Conservation (phyloP, 805 yeast genomes). For the Lachancea sp. region DNA sequence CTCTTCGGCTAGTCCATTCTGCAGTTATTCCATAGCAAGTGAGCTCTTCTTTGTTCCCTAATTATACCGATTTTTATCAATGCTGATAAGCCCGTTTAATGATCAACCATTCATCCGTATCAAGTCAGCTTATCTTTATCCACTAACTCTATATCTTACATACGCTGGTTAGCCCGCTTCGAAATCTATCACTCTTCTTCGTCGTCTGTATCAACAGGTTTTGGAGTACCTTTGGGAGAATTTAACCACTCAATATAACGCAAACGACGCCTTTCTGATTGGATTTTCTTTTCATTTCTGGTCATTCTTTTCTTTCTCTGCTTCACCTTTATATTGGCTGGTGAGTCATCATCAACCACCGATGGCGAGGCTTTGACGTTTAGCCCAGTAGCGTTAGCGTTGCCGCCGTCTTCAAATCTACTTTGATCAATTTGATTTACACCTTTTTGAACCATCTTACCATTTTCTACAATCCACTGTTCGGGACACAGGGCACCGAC, state of each 20-base stretch:
- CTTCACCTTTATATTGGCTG: constrained; percentile 91
- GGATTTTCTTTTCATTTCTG: constrained; percentile 87
- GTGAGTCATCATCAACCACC: constrained; percentile 73
- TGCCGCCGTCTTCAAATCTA: constrained; percentile 77
- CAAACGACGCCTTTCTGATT: constrained; percentile 89
- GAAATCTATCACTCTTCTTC: constrained; percentile 49
- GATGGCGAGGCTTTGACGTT: constrained; percentile 41
- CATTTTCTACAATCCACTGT: constrained; percentile 96
- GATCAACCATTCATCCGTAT: not conserved
- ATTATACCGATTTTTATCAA: too few species aligned
- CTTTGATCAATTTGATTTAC: constrained; percentile 64
- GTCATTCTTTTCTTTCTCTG: constrained; percentile 94
- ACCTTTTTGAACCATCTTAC: constrained; percentile 80
- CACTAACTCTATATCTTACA: constrained; percentile 1
- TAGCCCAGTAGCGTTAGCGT: constrained; percentile 42
- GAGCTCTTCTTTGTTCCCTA: too few species aligned
- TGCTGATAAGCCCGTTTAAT: too few species aligned
- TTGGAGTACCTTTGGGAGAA: constrained; percentile 97
- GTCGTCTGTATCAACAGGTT: constrained; percentile 88
- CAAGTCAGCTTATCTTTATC: not conserved
- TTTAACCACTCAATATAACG: constrained; percentile 92
- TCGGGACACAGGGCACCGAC: constrained; percentile 98
- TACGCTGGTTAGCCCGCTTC: not conserved
- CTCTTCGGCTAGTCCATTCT: too few species aligned
- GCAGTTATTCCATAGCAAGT: too few species aligned